Conservation (phyloP, 176 grass and related monocot genomes). For the Carex littledalei region DNA sequence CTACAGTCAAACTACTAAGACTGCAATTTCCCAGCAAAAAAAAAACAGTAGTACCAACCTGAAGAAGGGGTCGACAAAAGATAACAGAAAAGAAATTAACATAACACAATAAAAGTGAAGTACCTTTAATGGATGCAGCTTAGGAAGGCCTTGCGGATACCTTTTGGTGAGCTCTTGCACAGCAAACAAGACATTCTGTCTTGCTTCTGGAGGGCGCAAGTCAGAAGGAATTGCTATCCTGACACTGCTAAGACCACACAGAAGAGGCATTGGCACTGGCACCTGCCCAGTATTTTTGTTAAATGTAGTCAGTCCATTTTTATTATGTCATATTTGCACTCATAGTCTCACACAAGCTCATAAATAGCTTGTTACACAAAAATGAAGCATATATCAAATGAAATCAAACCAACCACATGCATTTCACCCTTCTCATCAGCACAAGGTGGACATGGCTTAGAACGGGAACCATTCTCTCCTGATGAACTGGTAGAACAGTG, state of each 20-base stretch:
- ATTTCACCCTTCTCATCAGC: slow-evolving; percentile 90
- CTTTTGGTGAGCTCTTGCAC: slow-evolving; percentile 87
- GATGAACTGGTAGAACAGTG: slow-evolving; percentile 63
- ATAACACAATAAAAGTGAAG: slow-evolving; percentile 6
- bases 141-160: slow-evolving; percentile 92
- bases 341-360: background rate
- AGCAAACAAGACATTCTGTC: slow-evolving; percentile 86
- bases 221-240: slow-evolving; percentile 96
- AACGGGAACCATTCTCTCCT: slow-evolving; percentile 55
- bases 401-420: slow-evolving; percentile 91
- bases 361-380: background rate
- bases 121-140: slow-evolving; percentile 87
- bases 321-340: slow-evolving; percentile 3
- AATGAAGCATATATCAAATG: slow-evolving; percentile 18
- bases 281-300: slow-evolving; percentile 45
- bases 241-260: slow-evolving; percentile 79
- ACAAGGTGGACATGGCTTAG: slow-evolving; percentile 73
- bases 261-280: slow-evolving; percentile 80
- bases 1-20: background rate
- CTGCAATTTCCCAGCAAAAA: background rate
- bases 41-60: background rate
- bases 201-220: slow-evolving; percentile 84
- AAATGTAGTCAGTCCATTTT: slow-evolving; percentile 8
- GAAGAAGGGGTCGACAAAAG: background rate
- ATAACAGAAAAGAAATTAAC: slow-evolving; percentile 1